These are phyloP conservation scores for Plectranthus barbatus DNA, from an alignment of 257 asterid species.

Conservation along the genomic window DNA sequence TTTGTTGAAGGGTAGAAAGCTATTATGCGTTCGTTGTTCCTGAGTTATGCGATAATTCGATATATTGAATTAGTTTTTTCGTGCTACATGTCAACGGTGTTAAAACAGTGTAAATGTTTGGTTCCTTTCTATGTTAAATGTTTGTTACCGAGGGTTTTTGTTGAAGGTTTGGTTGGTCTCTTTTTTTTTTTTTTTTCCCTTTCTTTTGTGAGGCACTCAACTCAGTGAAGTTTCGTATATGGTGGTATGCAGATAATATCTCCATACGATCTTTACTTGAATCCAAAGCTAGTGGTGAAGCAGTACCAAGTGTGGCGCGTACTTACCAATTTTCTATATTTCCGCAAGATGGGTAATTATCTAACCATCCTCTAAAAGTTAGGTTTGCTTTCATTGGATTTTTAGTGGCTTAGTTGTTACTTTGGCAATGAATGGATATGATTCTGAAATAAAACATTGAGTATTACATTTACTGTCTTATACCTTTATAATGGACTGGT, in stretches of 20 bases:
- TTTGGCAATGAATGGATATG: background rate
- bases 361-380: constrained; percentile 4
- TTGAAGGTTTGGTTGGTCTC: background rate
- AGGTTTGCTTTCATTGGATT: background rate
- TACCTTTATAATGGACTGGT: background rate
- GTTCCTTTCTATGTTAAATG: background rate
- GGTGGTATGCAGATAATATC: constrained; percentile 80
- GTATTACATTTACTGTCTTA: background rate
- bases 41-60: background rate
- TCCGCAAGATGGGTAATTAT: constrained; percentile 91
- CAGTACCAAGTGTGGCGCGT: constrained; percentile 93
- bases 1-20: background rate
- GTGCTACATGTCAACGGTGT: background rate
- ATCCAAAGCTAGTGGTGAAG: constrained; percentile 83
- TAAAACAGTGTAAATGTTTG: background rate
- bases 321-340: constrained; percentile 79
- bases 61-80: background rate
- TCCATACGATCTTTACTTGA: constrained; percentile 85
- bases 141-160: background rate
- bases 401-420: constrained; percentile 1
- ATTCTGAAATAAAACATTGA: background rate
- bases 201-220: no score
- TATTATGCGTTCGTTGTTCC: background rate
- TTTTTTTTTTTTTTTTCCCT: background rate
- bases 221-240: constrained; percentile 10